Conservation (phyloP, 768 basidiomycete genomes). For the Mycena venus region DNA sequence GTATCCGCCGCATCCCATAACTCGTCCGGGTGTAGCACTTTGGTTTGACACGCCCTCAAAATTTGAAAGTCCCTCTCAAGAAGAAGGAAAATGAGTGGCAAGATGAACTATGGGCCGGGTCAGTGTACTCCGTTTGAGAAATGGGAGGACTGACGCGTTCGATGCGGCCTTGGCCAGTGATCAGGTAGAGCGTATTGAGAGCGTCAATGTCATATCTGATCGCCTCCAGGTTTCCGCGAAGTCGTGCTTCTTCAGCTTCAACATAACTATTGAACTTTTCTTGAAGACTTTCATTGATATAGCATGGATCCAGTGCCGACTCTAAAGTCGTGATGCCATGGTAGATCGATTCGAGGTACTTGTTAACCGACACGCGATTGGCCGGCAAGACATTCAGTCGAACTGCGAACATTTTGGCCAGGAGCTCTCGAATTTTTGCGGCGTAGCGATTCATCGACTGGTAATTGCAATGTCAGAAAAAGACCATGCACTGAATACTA, state of each 20-base stretch:
- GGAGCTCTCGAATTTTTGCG: slow-evolving; percentile 28
- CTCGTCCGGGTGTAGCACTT: slow-evolving; percentile 44
- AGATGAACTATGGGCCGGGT: slow-evolving; percentile 40
- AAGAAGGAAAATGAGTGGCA: slow-evolving; percentile 51
- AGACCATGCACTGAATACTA: neutral
- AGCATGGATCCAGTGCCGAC: slow-evolving; percentile 37
- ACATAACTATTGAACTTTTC: slow-evolving; percentile 42
- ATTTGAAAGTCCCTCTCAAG: slow-evolving; percentile 48
- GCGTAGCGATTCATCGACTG: slow-evolving; percentile 30
- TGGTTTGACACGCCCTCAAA: slow-evolving; percentile 41
- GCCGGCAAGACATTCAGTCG: slow-evolving; percentile 19
- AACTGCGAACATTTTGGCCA: slow-evolving; percentile 34
- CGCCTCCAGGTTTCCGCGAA: slow-evolving; percentile 42
- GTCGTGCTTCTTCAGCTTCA: slow-evolving; percentile 38
- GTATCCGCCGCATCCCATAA: slow-evolving; percentile 39
- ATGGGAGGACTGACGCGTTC: slow-evolving; percentile 44
- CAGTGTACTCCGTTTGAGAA: neutral
- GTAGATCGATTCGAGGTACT: slow-evolving; percentile 34
- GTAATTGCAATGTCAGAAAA: neutral
- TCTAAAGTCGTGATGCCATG: slow-evolving; percentile 14
- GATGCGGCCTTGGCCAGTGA: slow-evolving; percentile 48
- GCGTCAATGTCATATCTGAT: slow-evolving; percentile 49
- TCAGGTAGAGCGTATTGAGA: slow-evolving; percentile 41
- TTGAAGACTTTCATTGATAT: slow-evolving; percentile 36
- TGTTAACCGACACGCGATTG: slow-evolving; percentile 28